phyloP scores from a whole-genome alignment of 2,329 filamentous ascomycete species.

The Camillea tinctor region DNA sequence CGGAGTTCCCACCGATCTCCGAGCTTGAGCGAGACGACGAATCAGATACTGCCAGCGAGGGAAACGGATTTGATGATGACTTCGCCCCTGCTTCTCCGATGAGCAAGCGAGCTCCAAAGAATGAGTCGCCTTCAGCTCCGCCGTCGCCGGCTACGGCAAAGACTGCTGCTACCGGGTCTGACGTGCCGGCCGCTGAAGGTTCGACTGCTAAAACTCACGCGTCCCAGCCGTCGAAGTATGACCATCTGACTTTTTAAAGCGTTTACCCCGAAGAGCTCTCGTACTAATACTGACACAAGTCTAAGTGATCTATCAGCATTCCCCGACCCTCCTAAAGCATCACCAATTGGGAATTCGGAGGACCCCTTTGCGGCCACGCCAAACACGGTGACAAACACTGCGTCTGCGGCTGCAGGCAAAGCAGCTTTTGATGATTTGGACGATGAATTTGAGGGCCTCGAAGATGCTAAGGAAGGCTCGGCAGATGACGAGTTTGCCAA shows the following conservation, averaged over 20 bases:
- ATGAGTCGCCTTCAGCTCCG: constrained; percentile 25
- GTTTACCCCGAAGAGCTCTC: not conserved
- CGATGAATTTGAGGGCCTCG: constrained; percentile 77
- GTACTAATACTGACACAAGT: constrained; percentile 23
- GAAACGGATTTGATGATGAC: constrained; percentile 89
- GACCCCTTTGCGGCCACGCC: constrained; percentile 38
- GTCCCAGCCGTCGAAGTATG: constrained; percentile 32
- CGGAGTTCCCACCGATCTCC: constrained; percentile 92
- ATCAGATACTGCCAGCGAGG: constrained; percentile 76
- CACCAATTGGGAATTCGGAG: constrained; percentile 32
- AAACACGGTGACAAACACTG: constrained; percentile 33
- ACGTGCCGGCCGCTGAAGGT: constrained; percentile 24
- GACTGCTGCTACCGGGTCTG: constrained; percentile 30
- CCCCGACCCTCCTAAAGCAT: constrained; percentile 35
- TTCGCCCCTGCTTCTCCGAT: constrained; percentile 67
- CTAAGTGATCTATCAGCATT: constrained; percentile 29
- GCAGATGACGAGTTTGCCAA: constrained; percentile 78
- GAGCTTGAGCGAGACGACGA: constrained; percentile 80
- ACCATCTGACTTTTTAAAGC: constrained; percentile 9
- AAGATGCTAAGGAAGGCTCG: constrained; percentile 79
- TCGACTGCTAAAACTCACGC: constrained; percentile 20
- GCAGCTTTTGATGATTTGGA: constrained; percentile 73
- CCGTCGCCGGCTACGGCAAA: constrained; percentile 29
- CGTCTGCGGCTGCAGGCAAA: constrained; percentile 39
- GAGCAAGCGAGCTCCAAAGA: constrained; percentile 33